phyloP scores from a whole-genome alignment of 108 stramenopile genomes.

The Skeletonema marinoi region DNA sequence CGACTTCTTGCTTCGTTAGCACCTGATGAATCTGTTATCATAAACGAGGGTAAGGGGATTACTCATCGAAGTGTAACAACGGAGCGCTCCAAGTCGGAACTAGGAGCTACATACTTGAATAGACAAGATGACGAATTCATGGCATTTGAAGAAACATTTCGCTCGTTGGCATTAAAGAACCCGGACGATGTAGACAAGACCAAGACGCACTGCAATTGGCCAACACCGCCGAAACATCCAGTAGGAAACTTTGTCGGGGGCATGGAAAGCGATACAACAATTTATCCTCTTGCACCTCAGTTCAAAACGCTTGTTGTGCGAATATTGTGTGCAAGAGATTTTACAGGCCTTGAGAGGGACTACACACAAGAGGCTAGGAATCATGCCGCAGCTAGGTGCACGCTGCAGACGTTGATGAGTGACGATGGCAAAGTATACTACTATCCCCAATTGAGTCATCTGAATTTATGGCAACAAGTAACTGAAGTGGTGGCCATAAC shows the following conservation, averaged over 20 bases:
- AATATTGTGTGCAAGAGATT: slow-evolving; percentile 21
- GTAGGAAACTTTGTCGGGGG: slow-evolving; percentile 17
- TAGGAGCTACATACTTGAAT: background rate
- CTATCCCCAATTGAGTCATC: slow-evolving; percentile 17
- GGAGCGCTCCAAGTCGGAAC: background rate
- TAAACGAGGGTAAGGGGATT: slow-evolving; percentile 14
- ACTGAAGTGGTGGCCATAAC: slow-evolving; percentile 12
- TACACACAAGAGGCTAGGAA: slow-evolving; percentile 24
- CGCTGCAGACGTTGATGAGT: background rate
- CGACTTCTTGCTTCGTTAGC: slow-evolving; percentile 10
- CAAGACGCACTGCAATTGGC: slow-evolving; percentile 22
- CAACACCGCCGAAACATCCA: slow-evolving; percentile 11
- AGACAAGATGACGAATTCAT: background rate
- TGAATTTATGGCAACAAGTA: slow-evolving; percentile 20
- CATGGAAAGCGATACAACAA: slow-evolving; percentile 9
- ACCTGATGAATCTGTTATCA: slow-evolving; percentile 14
- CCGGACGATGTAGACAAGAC: slow-evolving; percentile 8
- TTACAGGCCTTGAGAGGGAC: slow-evolving; percentile 19
- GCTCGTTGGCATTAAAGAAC: background rate
- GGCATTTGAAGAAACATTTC: slow-evolving; percentile 9
- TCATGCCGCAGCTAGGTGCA: slow-evolving; percentile 24
- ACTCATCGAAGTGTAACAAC: background rate
- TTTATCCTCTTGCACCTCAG: slow-evolving; percentile 16
- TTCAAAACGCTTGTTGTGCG: slow-evolving; percentile 11
- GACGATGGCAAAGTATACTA: slow-evolving; percentile 7